phyloP scores from a whole-genome alignment of 2,329 filamentous ascomycete species.

The Sporothrix brasiliensis region DNA sequence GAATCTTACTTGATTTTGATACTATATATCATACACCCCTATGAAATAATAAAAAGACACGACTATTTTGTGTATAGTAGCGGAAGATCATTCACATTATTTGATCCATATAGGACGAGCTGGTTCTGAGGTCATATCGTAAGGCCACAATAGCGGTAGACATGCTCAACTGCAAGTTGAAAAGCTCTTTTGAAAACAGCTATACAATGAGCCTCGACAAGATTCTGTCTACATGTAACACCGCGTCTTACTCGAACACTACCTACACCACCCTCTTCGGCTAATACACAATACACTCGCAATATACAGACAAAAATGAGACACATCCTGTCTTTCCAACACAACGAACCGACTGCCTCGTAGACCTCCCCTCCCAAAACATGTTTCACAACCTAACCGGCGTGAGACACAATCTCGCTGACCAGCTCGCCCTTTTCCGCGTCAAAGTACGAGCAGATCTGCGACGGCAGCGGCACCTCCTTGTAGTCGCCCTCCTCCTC shows the following conservation, averaged over 20 bases:
- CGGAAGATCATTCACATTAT: too few species aligned
- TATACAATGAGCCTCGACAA: not conserved
- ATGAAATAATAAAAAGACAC: slow-evolving; percentile 1
- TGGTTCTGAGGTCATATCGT: too few species aligned
- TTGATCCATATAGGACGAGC: too few species aligned
- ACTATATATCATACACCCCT: not conserved
- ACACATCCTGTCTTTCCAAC: not conserved
- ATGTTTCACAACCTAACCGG: slow-evolving; percentile 59
- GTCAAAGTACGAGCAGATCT: slow-evolving; percentile 78
- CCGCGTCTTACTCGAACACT: not conserved
- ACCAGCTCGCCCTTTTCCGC: slow-evolving; percentile 72
- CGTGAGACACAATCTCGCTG: slow-evolving; percentile 94
- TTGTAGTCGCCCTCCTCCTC: slow-evolving; percentile 77
- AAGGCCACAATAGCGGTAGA: not conserved
- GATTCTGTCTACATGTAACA: not conserved
- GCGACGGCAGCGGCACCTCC: slow-evolving; percentile 84
- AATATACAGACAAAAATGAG: not conserved
- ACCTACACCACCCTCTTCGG: not conserved
- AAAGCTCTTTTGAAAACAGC: not conserved
- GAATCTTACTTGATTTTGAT: not conserved
- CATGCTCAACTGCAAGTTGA: not conserved
- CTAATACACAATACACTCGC: slow-evolving; percentile 1
- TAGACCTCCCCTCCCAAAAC: not conserved
- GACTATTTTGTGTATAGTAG: too few species aligned
- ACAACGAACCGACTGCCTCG: not conserved